Evolutionary conservation across 2,329 filamentous ascomycete species (phyloP), one percentile per base, ranked within the genome.

Genomic region (Clonostachys byssicola): DNA sequence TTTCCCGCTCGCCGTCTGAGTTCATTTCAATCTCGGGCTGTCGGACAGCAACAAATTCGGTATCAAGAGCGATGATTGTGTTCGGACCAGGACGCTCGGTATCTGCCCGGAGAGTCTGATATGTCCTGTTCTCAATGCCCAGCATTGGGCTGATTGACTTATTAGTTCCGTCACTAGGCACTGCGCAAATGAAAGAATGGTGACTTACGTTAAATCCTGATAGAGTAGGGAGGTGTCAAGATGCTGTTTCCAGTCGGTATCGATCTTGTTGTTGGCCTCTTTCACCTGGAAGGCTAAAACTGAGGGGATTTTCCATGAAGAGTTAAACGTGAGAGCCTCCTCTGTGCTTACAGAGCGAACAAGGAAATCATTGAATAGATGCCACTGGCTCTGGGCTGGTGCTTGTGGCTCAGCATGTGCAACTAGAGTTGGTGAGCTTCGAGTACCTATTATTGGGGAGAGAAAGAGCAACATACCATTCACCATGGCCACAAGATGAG

Each of bases 11-110:
- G 18, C 94, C 94, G 54, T 96, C 92, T 4, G 92, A 92, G 63
- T 95, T 95, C 71, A 99, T 90, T 60, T 96, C 90, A 46, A 96
- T 95, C 62, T 97, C 92, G 42, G 94, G 90, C 55, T 94, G 88
- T 54, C 95, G 88, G 3, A 96, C 80, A 18, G 91, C 86, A 8
- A 99, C 95, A 56, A 99, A 99, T 65, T 99, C 94, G 0, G 95
- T 95, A 61, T 99, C 94, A 6, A 99, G 82, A 1, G 92, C 94
- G 41, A 96, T 81, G 12, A 94, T 86, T 3, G 83, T 90, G 13
- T 85, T 81, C 1, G 85, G 77, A 0, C 78, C 77, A 2, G 89
- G 90, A 7, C 74, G 75, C 66, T 96, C 92, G 0, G 66, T 70
- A 2, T 72, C 58, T 1, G 73, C 62, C 33, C 81, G 69, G 2